Percentiles rank a stretch among this genome's conserved stretches.
Conservation (phyloP, 2,329 filamentous ascomycete genomes). For the Stagonosporopsis chrysanthemi region DNA sequence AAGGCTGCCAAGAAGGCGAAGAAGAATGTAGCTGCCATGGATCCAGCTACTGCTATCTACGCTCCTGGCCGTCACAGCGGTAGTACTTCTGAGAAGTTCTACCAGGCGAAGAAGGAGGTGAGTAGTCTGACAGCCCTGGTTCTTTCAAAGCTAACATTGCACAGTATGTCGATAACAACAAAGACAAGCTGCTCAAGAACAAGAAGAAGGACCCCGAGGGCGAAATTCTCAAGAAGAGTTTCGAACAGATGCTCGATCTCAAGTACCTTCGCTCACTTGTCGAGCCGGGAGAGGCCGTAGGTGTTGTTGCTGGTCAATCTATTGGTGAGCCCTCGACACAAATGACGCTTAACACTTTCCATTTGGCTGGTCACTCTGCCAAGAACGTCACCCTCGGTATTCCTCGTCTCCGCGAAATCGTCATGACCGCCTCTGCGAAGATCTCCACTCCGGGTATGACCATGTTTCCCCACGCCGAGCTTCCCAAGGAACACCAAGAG, state of each 20-base stretch:
- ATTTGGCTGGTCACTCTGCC: slow-evolving; percentile 96
- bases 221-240: slow-evolving; percentile 67
- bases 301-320: slow-evolving; percentile 95
- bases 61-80: slow-evolving; percentile 81
- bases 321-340: slow-evolving; percentile 97
- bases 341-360: slow-evolving; percentile 99
- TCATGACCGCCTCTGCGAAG: slow-evolving; percentile 92
- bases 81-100: slow-evolving; percentile 89
- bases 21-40: slow-evolving; percentile 70
- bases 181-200: slow-evolving; percentile 64
- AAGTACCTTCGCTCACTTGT: slow-evolving; percentile 93
- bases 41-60: slow-evolving; percentile 76
- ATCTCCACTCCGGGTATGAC: slow-evolving; percentile 95
- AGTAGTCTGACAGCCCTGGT: slow-evolving; percentile 16
- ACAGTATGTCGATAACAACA: slow-evolving; percentile 81
- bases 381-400: slow-evolving; percentile 99
- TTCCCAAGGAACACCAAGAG: slow-evolving; percentile 72
- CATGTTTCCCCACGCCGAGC: slow-evolving; percentile 75
- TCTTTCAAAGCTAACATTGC: slow-evolving; percentile 22
- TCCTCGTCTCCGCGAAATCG: slow-evolving; percentile 92
- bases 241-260: slow-evolving; percentile 83
- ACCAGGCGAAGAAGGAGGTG: slow-evolving; percentile 69
- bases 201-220: slow-evolving; percentile 63
- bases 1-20: slow-evolving; percentile 81
- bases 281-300: slow-evolving; percentile 94